Evolutionary conservation across 208 protist genomes (phyloP).

Genomic region (Acanthamoeba lenticulata): DNA sequence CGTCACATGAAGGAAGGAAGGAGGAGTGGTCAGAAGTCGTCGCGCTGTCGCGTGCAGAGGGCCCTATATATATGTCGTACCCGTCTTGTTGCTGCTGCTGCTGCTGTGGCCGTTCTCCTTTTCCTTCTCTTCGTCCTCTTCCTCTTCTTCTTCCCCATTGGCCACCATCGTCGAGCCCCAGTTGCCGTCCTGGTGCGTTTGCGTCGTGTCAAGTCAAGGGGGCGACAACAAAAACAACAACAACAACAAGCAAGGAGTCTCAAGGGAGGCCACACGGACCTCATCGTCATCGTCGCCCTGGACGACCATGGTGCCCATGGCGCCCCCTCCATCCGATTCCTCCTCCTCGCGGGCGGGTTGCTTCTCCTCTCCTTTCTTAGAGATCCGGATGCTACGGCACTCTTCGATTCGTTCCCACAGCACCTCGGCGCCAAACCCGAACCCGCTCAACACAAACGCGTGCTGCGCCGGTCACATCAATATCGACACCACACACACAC

Average conservation of each 20-base stretch:
- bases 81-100: background rate
- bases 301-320: background rate
- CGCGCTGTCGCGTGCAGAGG: too few species aligned
- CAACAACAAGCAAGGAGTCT: background rate
- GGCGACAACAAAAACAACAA: background rate
- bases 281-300: background rate
- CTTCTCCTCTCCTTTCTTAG: background rate
- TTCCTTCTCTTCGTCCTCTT: background rate
- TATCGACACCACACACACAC: background rate
- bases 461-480: background rate
- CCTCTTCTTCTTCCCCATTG: background rate
- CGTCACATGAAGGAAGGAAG: too few species aligned
- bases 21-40: too few species aligned
- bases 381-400: background rate
- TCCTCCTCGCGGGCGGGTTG: background rate
- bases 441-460: background rate
- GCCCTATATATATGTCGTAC: too few species aligned
- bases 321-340: background rate
- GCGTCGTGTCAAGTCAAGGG: background rate
- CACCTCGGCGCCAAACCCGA: background rate
- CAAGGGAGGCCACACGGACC: background rate
- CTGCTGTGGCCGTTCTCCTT: background rate
- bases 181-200: background rate
- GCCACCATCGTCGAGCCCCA: background rate
- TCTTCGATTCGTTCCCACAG: background rate